phyloP scores from a whole-genome alignment of 441 rosid species.

The Daphne laureola region DNA sequence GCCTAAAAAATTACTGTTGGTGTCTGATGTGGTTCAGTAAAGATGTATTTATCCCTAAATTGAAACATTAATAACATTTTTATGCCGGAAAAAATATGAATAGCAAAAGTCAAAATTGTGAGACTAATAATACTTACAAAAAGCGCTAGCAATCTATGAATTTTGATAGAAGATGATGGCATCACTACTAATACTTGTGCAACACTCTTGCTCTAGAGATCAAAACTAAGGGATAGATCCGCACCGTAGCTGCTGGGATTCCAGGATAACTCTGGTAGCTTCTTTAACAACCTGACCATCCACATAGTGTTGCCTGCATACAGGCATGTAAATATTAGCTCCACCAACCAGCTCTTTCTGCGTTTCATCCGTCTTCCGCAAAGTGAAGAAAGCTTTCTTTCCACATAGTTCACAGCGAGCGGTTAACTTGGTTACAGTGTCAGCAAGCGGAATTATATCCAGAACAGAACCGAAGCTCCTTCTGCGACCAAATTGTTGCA shows the following conservation, averaged over 20 bases:
- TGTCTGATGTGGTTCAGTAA: too few relatives aligned
- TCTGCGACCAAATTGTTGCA: slow-evolving; percentile 25
- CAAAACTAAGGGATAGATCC: slow-evolving; percentile 16
- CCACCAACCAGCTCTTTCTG: slow-evolving; percentile 66
- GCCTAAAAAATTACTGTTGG: too few relatives aligned
- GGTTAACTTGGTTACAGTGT: slow-evolving; percentile 66
- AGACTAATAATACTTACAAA: too few relatives aligned
- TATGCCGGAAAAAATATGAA: too few relatives aligned
- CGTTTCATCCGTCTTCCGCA: slow-evolving; percentile 60
- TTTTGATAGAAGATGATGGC: too few relatives aligned
- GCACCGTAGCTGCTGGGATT: slow-evolving; percentile 34
- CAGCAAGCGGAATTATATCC: slow-evolving; percentile 63
- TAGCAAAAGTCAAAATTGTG: too few relatives aligned
- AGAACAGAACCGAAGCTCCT: slow-evolving; percentile 79
- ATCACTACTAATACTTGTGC: too few relatives aligned
- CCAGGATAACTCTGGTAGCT: slow-evolving; percentile 51
- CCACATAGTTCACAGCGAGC: slow-evolving; percentile 75
- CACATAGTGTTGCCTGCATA: slow-evolving; percentile 62
- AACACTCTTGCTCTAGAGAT: not conserved
- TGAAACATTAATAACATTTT: too few relatives aligned
- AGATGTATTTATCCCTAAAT: too few relatives aligned
- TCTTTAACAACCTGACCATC: slow-evolving; percentile 59
- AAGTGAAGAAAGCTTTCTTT: slow-evolving; percentile 53
- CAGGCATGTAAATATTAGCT: slow-evolving; percentile 72
- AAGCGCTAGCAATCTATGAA: too few relatives aligned